These are phyloP conservation scores for Symbiodinium natans DNA, from an alignment of 73 alveolate species.

Conservation along the genomic window DNA sequence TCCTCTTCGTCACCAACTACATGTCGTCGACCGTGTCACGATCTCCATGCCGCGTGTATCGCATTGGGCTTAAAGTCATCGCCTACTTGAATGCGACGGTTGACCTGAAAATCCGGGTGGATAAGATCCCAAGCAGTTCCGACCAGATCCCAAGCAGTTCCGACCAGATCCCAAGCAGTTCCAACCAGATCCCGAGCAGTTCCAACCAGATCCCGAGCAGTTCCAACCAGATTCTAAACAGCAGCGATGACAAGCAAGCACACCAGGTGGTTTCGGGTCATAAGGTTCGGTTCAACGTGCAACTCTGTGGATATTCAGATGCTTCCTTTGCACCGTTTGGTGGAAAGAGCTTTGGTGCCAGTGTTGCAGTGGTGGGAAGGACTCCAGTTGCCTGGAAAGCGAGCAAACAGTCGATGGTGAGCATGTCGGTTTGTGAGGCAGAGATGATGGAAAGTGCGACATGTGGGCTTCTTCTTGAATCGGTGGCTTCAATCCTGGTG, in stretches of 20 bases:
- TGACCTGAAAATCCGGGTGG: too few relatives aligned
- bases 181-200: background rate
- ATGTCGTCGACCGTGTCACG: background rate
- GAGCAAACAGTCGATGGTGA: background rate
- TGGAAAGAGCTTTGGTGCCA: background rate
- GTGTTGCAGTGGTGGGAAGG: background rate
- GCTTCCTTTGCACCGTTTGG: background rate
- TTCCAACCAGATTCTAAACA: too few relatives aligned
- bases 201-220: background rate
- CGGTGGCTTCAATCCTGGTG: background rate
- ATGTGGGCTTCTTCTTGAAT: background rate
- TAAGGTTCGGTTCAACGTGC: background rate
- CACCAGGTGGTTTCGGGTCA: too few relatives aligned
- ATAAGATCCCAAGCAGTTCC: background rate
- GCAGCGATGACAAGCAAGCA: too few relatives aligned
- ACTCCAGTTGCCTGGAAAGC: background rate
- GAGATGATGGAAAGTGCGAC: background rate
- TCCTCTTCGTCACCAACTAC: background rate
- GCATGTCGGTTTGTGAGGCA: background rate
- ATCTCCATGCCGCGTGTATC: background rate
- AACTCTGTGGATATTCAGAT: background rate
- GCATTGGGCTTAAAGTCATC: background rate
- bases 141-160: background rate
- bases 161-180: background rate
- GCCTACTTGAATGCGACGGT: background rate